Evolutionary conservation across 139 green algal genomes (phyloP), one percentile per base, ranked within the genome.

Genomic region (Chlorella vulgaris): DNA sequence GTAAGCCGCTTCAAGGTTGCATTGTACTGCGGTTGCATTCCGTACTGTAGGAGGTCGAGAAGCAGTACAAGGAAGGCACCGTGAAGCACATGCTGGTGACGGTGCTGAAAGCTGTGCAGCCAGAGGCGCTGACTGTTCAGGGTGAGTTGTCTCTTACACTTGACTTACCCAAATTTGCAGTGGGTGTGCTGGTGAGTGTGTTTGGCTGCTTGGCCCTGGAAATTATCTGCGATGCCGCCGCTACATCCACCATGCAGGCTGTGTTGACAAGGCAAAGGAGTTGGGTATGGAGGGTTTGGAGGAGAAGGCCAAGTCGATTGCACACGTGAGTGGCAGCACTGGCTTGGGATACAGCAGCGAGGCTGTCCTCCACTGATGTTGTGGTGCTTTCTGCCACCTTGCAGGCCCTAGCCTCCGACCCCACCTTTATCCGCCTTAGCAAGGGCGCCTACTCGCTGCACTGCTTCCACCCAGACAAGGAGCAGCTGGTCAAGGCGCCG

Each of bases 381-480:
- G n/a, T n/a, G n/a, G n/a, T n/a, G n/a, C n/a, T n/a, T 15, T 58
- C 7, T 31, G 24, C 21, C 58, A 10, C 21, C 58, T 29, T 29
- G 2, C 67, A 83, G 78, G 65, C 26, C 26, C n/a, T 83, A 38
- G 66, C 60, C 47, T 35, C 29, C 28, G 82, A 86, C 43, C 60
- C 71, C 78, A 83, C 82, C 71, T 86, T 86, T 74, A 24, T 81
- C 8, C 70, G 71, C 19, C 40, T 86, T 28, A 29, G 31, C 58
- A 71, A 76, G 35, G 82, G 82, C 33, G 71, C 66, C 47, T 86
- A 86, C 78, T 80, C 62, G 13, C 78, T 86, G 61, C 82, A 86
- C 50, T 74, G 68, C 69, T 63, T 86, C 47, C 74, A 82, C 63
- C 63, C 82, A 3, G 43, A 86, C 26, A 61, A 69, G 61, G 62